Evolutionary conservation across 176 grass and related monocot genomes (phyloP), one percentile per base, ranked within the genome.

Genomic region (Tuctoria greenei): DNA sequence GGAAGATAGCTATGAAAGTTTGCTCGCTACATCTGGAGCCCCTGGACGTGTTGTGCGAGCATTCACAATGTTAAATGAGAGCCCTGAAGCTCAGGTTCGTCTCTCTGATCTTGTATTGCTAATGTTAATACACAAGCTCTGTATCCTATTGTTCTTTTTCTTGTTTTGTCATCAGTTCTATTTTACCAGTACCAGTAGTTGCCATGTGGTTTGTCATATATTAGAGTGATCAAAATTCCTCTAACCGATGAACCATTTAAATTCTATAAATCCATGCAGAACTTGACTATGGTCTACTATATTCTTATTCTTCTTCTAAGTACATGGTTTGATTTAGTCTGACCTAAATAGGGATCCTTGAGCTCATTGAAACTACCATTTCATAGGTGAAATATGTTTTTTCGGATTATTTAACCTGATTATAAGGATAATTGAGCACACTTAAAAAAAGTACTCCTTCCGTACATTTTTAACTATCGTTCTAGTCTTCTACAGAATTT

Each of bases 61-160:
- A 24, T 83, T 86, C 66, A 71, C 83, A 58, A 66, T 86, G 75
- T 80, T 90, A 14, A 71, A 90, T 0, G 64, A 45, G 37, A 80
- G 65, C 51, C 83, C 83, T 71, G 83, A 83, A 77, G 75, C 75
- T 67, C 83, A 86, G 83, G 83, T 90, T 83, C 16, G 6, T 63
- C 18, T 24, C 57, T 64, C 5, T 47, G 18, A 60, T 52, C 66
- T 47, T 64, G 25, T 67, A 66, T 50, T 69, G 69, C 62, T 74
- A 75, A 34, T 69, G n/a, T 71, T 15, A 16, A 49, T 21, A 18
- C 18, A 82, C 25, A 64, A 6, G 28, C 49, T 66, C 2, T 17
- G 31, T 26, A 50, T 37, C 60, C 3, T 38, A 23, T 43, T 20
- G 66, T 64, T 46, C 6, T 74, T 16, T 61, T 61, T 27, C 24